Percentiles rank a stretch among this genome's conserved stretches.
These are phyloP conservation scores for Calocybe gambosa DNA, from an alignment of 1,284 basidiomycete genomes.

Conservation along the genomic window DNA sequence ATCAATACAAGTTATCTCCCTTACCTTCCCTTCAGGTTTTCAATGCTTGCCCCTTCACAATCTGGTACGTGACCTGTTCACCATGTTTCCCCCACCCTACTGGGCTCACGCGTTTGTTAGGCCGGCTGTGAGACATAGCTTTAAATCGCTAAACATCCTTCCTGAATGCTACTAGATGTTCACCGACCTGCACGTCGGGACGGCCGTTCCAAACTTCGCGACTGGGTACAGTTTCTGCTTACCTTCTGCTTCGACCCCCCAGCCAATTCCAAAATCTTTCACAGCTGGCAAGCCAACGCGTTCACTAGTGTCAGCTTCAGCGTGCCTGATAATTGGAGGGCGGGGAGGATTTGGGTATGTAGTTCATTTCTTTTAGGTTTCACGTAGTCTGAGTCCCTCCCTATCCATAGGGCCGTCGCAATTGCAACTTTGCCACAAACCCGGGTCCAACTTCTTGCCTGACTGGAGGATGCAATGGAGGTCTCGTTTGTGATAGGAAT, in stretches of 20 bases:
- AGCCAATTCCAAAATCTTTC: not conserved
- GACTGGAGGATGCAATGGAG: constrained; percentile 53
- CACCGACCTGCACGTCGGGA: constrained; percentile 34
- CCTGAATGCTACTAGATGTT: constrained; percentile 24
- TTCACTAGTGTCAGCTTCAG: constrained; percentile 32
- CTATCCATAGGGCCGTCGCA: constrained; percentile 41
- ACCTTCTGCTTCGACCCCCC: not conserved
- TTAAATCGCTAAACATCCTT: not conserved
- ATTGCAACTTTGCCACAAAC: constrained; percentile 41
- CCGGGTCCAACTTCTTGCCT: constrained; percentile 50
- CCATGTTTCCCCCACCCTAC: not conserved
- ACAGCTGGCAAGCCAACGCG: constrained; percentile 39
- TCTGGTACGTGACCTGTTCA: constrained; percentile 25
- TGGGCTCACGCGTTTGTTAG: constrained; percentile 13
- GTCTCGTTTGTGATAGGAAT: constrained; percentile 41
- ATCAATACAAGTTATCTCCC: constrained; percentile 1
- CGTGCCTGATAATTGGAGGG: constrained; percentile 44
- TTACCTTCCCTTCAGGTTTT: constrained; percentile 27
- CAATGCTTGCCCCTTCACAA: constrained; percentile 39
- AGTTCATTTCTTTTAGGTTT: not conserved
- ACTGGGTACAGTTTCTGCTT: constrained; percentile 27
- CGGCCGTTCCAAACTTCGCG: constrained; percentile 26
- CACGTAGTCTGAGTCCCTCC: not conserved
- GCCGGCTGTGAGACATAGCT: constrained; percentile 23
- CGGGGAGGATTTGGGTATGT: constrained; percentile 42